These are phyloP conservation scores for Solanum chmielewskii DNA, from an alignment of 257 asterid species.

Conservation along the genomic window DNA sequence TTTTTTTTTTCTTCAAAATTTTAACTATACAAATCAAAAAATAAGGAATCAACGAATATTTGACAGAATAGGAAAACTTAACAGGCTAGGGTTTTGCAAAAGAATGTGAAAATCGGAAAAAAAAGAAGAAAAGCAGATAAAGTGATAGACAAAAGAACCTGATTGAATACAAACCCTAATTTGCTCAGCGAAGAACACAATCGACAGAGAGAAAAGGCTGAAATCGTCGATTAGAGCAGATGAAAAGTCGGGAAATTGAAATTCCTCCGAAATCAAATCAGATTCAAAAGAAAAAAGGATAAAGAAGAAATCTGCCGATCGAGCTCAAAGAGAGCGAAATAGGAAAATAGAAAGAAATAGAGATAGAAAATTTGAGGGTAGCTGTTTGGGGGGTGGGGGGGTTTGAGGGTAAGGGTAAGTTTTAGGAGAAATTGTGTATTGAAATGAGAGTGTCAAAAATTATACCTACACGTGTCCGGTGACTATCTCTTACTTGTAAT, in stretches of 20 bases:
- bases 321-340: background rate
- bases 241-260: background rate
- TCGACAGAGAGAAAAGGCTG: slow-evolving; percentile 19
- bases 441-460: background rate
- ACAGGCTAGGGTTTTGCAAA: slow-evolving; percentile 16
- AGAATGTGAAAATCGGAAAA: background rate
- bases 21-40: slow-evolving; percentile 11
- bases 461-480: slow-evolving; percentile 44
- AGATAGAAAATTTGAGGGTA: background rate
- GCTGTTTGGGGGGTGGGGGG: background rate
- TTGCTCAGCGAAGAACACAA: slow-evolving; percentile 3
- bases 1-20: background rate
- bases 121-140: background rate
- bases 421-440: background rate
- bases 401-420: background rate
- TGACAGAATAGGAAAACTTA: background rate
- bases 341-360: background rate
- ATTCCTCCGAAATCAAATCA: background rate
- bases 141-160: background rate
- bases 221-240: slow-evolving; percentile 8
- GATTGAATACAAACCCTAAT: background rate
- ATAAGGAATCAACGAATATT: slow-evolving; percentile 27
- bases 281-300: background rate
- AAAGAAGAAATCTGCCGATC: background rate
- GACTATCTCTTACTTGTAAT: slow-evolving; percentile 13